A percentile compares a stretch with the other conserved stretches of the same genome.
These are phyloP conservation scores for Aspergillus pseudoterreus DNA, from an alignment of 2,329 filamentous ascomycete species.

Conservation along the genomic window DNA sequence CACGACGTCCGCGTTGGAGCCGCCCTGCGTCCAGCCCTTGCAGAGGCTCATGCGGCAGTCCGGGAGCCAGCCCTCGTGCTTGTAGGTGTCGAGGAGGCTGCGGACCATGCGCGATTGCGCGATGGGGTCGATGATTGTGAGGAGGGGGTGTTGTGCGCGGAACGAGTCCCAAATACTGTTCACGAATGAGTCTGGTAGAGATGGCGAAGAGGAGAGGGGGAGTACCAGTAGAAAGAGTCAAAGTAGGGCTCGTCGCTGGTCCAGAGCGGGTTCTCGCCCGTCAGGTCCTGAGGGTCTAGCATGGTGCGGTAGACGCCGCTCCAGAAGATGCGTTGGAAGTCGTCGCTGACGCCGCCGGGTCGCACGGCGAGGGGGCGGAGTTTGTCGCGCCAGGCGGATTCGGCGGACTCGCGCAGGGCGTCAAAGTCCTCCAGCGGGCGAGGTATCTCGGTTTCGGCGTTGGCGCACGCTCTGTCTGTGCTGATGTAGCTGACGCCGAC, in stretches of 20 bases:
- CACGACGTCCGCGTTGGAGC: conserved; percentile 69
- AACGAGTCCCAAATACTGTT: conserved; percentile 64
- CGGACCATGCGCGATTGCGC: conserved; percentile 63
- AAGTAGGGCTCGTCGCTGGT: conserved; percentile 64
- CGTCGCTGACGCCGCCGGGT: conserved; percentile 15
- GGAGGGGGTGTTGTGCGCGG: conserved; percentile 63
- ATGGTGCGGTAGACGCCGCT: conserved; percentile 66
- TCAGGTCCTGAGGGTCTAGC: conserved; percentile 70
- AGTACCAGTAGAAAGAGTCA: conserved; percentile 67
- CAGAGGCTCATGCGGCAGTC: conserved; percentile 71
- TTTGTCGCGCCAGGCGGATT: conserved; percentile 42
- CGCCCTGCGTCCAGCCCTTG: conserved; percentile 70
- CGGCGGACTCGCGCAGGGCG: conserved; percentile 13
- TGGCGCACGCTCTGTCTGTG: conserved; percentile 60
- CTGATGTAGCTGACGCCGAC: conserved; percentile 69
- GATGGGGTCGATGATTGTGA: conserved; percentile 63
- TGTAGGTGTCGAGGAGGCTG: conserved; percentile 67
- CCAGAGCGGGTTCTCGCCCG: conserved; percentile 68
- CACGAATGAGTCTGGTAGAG: neutral
- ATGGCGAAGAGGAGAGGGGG: neutral
- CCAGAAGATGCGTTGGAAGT: conserved; percentile 58
- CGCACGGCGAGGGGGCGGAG: conserved; percentile 26
- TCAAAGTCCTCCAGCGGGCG: conserved; percentile 44
- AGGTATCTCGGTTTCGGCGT: conserved; percentile 65
- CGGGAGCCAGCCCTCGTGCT: conserved; percentile 65